Evolutionary conservation across 768 basidiomycete genomes (phyloP).

Genomic region (Tylopilus plumbeoviolaceoides): DNA sequence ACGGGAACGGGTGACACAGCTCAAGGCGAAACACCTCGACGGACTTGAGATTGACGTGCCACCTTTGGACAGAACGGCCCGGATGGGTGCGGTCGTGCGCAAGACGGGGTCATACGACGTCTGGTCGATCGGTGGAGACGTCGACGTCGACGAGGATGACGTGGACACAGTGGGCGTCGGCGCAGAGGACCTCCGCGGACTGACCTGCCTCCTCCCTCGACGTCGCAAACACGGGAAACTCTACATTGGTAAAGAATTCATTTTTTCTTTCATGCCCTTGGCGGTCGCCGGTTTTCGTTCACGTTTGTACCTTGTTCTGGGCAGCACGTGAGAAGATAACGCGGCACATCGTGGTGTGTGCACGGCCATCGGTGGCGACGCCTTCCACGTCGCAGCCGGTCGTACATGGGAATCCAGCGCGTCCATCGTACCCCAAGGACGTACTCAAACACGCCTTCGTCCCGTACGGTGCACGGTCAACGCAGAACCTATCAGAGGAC

Average conservation of each 20-base stretch:
- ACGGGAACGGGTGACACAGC: slow-evolving; percentile 21
- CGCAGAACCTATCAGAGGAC: not conserved
- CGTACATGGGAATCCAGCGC: slow-evolving; percentile 47
- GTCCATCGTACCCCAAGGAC: slow-evolving; percentile 55
- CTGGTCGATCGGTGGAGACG: slow-evolving; percentile 54
- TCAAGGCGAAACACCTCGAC: slow-evolving; percentile 64
- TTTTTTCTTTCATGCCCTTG: too few species aligned
- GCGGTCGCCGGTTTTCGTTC: not conserved
- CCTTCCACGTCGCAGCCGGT: slow-evolving; percentile 11
- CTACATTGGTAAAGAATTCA: slow-evolving; percentile 44
- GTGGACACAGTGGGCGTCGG: slow-evolving; percentile 39
- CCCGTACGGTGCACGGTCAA: slow-evolving; percentile 51
- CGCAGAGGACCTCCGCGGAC: slow-evolving; percentile 59
- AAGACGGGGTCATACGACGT: slow-evolving; percentile 60
- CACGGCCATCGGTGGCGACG: slow-evolving; percentile 38
- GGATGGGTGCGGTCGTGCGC: slow-evolving; percentile 47
- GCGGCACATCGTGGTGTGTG: slow-evolving; percentile 54
- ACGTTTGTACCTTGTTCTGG: not conserved
- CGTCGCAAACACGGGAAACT: slow-evolving; percentile 56
- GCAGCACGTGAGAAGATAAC: slow-evolving; percentile 50
- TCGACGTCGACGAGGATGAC: slow-evolving; percentile 28
- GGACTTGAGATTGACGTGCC: slow-evolving; percentile 46
- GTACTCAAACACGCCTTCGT: slow-evolving; percentile 60
- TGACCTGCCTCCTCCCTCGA: slow-evolving; percentile 64
- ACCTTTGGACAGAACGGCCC: slow-evolving; percentile 35